These are phyloP conservation scores for Aegilops bicornis DNA, from an alignment of 176 grass and related monocot genomes.

Conservation along the genomic window DNA sequence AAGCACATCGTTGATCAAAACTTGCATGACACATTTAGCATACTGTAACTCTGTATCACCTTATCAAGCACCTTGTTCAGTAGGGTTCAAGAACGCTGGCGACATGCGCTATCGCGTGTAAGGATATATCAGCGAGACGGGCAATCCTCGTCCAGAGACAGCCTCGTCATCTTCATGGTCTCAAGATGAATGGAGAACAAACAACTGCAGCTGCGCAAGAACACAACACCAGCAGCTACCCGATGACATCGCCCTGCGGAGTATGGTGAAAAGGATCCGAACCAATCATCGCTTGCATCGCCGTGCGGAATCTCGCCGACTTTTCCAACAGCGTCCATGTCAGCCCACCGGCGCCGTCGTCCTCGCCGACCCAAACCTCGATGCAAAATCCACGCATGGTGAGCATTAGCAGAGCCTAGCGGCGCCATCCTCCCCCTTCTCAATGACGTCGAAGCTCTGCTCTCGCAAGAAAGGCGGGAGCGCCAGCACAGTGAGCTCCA, in stretches of 20 bases:
- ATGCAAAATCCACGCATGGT: conserved; percentile 33
- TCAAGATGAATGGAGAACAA: conserved; percentile 39
- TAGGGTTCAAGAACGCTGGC: conserved; percentile 30
- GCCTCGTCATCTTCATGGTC: conserved; percentile 29
- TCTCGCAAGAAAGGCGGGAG: conserved; percentile 25
- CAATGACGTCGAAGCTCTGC: conserved; percentile 21
- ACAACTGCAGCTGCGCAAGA: conserved; percentile 13
- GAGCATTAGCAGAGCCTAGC: conserved; percentile 21
- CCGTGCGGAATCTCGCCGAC: conserved; percentile 25
- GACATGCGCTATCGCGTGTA: conserved; percentile 6
- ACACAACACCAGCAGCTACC: conserved; percentile 20
- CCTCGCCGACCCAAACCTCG: conserved; percentile 25
- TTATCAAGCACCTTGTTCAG: conserved; percentile 11
- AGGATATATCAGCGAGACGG: conserved; percentile 11
- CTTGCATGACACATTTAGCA: background rate
- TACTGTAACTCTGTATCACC: background rate
- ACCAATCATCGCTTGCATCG: background rate
- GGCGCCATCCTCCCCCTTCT: conserved; percentile 8
- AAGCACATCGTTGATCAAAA: background rate
- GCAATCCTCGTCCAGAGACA: background rate
- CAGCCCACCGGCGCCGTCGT: background rate
- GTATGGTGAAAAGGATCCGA: background rate
- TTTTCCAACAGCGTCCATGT: conserved; percentile 33
- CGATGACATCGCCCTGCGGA: background rate
- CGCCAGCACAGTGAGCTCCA: conserved; percentile 21